Evolutionary conservation across 148 eudicot species (phyloP).

Genomic region (Polygonum aviculare): DNA sequence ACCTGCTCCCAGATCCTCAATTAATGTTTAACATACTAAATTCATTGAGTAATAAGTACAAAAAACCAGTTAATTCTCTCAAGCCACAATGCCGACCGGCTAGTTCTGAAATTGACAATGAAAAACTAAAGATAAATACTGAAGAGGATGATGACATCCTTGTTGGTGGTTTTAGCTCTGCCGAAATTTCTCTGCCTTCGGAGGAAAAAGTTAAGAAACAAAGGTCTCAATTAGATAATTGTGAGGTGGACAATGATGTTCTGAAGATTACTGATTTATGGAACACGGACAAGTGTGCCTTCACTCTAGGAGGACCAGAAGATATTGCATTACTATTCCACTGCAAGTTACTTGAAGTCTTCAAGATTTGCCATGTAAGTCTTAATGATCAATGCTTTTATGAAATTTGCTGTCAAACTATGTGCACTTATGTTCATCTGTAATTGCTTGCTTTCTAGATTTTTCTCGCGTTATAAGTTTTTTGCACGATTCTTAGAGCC

Average conservation of each 20-base stretch:
- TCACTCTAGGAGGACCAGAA: slow-evolving; percentile 15
- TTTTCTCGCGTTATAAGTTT: not conserved
- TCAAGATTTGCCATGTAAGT: slow-evolving; percentile 76
- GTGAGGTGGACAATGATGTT: slow-evolving; percentile 11
- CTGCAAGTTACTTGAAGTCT: slow-evolving; percentile 64
- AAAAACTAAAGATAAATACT: slow-evolving; percentile 37
- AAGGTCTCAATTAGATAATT: not conserved
- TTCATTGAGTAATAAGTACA: slow-evolving; percentile 39
- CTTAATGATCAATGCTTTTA: not conserved
- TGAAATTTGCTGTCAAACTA: not conserved
- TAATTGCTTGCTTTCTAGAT: not conserved
- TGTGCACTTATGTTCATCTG: not conserved
- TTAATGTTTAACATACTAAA: slow-evolving; percentile 67
- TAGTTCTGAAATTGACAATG: slow-evolving; percentile 29
- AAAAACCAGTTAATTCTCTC: slow-evolving; percentile 25
- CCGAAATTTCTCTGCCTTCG: slow-evolving; percentile 20
- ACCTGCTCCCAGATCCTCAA: slow-evolving; percentile 84
- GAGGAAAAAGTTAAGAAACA: slow-evolving; percentile 20
- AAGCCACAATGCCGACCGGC: slow-evolving; percentile 58
- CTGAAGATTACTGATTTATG: slow-evolving; percentile 39
- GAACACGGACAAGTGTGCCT: slow-evolving; percentile 35
- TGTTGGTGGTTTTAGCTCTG: slow-evolving; percentile 55
- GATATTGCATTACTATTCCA: slow-evolving; percentile 49
- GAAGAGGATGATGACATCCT: slow-evolving; percentile 58
- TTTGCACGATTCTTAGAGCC: not conserved